Conservation (phyloP, 768 basidiomycete species). For the Scleroderma bovista region DNA sequence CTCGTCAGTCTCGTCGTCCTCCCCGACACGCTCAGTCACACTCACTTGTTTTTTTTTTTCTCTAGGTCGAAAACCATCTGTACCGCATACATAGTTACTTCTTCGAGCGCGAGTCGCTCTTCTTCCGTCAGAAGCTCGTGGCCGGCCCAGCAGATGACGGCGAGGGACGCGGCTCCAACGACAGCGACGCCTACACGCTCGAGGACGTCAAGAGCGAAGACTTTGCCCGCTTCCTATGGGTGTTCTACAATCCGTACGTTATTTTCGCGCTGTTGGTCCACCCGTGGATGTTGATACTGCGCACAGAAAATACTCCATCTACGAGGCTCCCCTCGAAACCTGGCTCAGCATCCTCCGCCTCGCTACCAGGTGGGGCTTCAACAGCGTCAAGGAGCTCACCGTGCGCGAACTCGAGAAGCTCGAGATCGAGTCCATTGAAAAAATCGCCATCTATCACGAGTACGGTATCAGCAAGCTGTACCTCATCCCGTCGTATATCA, state of each 20-base stretch:
- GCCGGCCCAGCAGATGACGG: conserved; percentile 27
- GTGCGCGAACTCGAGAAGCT: conserved; percentile 36
- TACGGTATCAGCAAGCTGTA: conserved; percentile 30
- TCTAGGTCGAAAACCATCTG: conserved; percentile 49
- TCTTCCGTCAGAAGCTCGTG: conserved; percentile 36
- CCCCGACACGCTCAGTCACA: background rate
- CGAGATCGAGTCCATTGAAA: conserved; percentile 30
- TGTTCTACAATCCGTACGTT: conserved; percentile 61
- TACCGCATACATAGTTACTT: conserved; percentile 60
- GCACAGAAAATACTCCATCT: conserved; percentile 32
- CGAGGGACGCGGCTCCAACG: conserved; percentile 32
- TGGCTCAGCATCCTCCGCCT: conserved; percentile 39
- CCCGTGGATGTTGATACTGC: background rate
- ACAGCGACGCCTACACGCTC: conserved; percentile 40
- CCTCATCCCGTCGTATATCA: conserved; percentile 32
- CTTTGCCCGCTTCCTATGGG: conserved; percentile 53
- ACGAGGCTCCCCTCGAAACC: conserved; percentile 34
- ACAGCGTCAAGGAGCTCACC: conserved; percentile 33
- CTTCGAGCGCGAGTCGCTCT: conserved; percentile 54
- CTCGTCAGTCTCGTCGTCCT: conserved; percentile 34
- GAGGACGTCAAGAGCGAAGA: conserved; percentile 40
- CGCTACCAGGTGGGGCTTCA: conserved; percentile 37
- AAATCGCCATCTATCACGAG: conserved; percentile 35
- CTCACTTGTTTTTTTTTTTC: conserved; percentile 10
- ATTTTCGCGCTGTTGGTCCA: background rate